A percentile compares a stretch with the other conserved stretches of the same genome.
These are phyloP conservation scores for Apiotrichum laibachii DNA, from an alignment of 1,284 basidiomycete species.

Conservation along the genomic window DNA sequence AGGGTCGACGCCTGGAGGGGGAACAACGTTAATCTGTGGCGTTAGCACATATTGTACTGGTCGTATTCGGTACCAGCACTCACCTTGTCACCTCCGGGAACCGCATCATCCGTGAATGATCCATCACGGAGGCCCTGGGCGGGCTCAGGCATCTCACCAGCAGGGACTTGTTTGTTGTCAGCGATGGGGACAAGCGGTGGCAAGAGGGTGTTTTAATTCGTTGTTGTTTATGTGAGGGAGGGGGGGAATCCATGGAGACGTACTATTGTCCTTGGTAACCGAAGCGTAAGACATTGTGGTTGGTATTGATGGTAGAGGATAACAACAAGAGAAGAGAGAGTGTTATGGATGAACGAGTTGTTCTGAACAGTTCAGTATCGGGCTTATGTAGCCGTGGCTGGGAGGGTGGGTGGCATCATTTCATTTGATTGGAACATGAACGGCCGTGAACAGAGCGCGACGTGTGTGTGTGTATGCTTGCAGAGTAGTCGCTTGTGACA, in stretches of 20 bases:
- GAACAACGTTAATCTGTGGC: conserved; percentile 19
- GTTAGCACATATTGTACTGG: conserved; percentile 1
- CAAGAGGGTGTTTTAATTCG: background rate
- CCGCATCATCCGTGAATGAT: background rate
- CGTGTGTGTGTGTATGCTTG: too few species aligned
- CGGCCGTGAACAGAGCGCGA: too few species aligned
- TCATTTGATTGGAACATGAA: too few species aligned
- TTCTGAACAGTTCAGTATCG: background rate
- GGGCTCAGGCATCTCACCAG: conserved; percentile 47
- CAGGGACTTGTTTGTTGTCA: conserved; percentile 32
- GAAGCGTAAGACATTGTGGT: conserved; percentile 21
- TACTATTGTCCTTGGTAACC: conserved; percentile 19
- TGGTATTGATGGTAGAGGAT: conserved; percentile 5
- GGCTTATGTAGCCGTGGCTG: background rate
- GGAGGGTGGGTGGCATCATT: background rate
- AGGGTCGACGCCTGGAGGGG: conserved; percentile 24
- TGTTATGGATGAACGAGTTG: background rate
- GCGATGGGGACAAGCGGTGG: background rate
- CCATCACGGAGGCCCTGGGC: conserved; percentile 47
- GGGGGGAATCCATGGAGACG: background rate
- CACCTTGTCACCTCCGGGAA: conserved; percentile 1
- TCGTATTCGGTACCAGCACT: background rate
- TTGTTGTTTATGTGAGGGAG: too few species aligned
- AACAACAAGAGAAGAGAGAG: too few species aligned
- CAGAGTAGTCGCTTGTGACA: too few species aligned